phyloP scores from a whole-genome alignment of 305 asterid genomes.

The Fraxinus floribunda region DNA sequence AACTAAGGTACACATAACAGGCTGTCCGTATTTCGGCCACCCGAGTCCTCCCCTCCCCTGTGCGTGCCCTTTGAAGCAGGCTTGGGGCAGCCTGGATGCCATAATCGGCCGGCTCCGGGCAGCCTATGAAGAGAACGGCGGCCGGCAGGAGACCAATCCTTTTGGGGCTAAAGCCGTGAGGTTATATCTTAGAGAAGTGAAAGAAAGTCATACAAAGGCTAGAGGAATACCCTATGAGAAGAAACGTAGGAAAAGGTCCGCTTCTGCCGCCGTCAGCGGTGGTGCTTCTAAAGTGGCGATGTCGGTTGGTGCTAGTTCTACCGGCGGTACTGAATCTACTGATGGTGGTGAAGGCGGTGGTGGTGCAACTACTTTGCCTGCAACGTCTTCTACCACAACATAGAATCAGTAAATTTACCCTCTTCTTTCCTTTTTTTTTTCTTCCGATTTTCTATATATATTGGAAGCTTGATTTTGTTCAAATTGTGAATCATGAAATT shows the following conservation, averaged over 20 bases:
- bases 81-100: constrained; percentile 54
- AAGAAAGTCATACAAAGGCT: constrained; percentile 37
- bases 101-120: constrained; percentile 36
- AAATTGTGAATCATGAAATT: constrained; percentile 10
- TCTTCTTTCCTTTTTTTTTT: no score
- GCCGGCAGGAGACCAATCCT: constrained; percentile 37
- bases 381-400: background rate
- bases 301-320: background rate
- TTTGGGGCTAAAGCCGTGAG: constrained; percentile 44
- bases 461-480: background rate
- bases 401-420: background rate
- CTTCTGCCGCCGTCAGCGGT: background rate
- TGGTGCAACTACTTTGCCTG: background rate
- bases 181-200: constrained; percentile 42
- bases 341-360: constrained; percentile 14
- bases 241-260: constrained; percentile 39
- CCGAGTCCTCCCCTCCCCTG: constrained; percentile 40
- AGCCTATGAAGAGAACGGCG: constrained; percentile 40
- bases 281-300: background rate
- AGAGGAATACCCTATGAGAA: constrained; percentile 37
- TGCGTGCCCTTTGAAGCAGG: constrained; percentile 38
- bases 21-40: constrained; percentile 46
- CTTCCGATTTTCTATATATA: background rate
- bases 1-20: constrained; percentile 41
- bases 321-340: background rate